Base-by-base conservation (phyloP, 352 stramenopile species). In the Phytophthora citricola region DNA sequence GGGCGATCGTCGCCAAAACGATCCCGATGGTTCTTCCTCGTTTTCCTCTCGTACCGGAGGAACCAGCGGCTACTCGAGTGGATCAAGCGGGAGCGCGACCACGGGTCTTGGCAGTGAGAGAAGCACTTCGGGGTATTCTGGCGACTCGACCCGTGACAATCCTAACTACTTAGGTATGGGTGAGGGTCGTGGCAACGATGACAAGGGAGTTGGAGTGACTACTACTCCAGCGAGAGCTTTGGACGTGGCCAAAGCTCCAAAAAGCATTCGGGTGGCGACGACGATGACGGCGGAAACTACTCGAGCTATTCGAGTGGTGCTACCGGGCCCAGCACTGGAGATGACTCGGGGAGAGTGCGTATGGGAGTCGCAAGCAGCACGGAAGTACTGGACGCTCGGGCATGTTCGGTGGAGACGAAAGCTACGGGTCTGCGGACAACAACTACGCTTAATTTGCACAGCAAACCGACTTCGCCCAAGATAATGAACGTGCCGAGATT, bases 11-110 rank as follows among this genome's bases (percentile, higher is more conserved):
- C 43, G 54, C 22, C 24, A 60, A 17, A 48, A 60, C 2, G 50
- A 69, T 8, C 31, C 27, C 20, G 41, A 58, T 39, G 7, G 38
- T 7, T 71, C 53, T 24, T 64, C 61, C 3, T 71, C 61, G 12
- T 63, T 51, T 24, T 60, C 52, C n/a, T 75, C 67, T 60, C 50
- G 43, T 43, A n/a, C 2, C 5, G 40, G 54, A 32, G 69, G 54
- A 50, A 31, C 14, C 17, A 70, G 34, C 14, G 27, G 34, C 24
- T 71, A 75, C 27, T 71, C 67, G 5, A 57, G 36, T 10, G 59
- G 55, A 17, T 70, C 64, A 27, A 69, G 63, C 5, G 47, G 48
- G 20, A 45, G 20, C 40, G 34, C 20, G 4, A 22, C 24, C 4
- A 40, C 38, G 22, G 47, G 50, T 26, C 15, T 58, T 20, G 55